Percentiles rank a stretch among this genome's conserved stretches.
These are phyloP conservation scores for Suhomyces emberorum DNA, from an alignment of 805 yeast genomes.

Conservation along the genomic window DNA sequence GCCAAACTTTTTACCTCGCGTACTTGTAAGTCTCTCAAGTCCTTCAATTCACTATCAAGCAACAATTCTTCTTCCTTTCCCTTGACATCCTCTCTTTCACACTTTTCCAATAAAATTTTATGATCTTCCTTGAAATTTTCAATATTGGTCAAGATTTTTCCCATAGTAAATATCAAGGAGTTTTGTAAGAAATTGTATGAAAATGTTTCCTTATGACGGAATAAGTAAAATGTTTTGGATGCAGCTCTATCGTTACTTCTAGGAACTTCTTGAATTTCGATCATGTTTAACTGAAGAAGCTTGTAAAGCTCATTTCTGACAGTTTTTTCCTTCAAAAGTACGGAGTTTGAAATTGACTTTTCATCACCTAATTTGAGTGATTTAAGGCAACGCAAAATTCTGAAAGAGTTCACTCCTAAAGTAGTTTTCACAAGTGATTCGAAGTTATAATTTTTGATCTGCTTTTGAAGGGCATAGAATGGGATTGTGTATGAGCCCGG, in stretches of 20 bases:
- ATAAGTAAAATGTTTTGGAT: slow-evolving; percentile 78
- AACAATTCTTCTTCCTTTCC: slow-evolving; percentile 76
- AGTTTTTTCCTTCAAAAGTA: slow-evolving; percentile 72
- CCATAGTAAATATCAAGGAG: slow-evolving; percentile 52
- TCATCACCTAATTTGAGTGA: slow-evolving; percentile 75
- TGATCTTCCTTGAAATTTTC: slow-evolving; percentile 56
- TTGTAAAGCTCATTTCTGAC: slow-evolving; percentile 69
- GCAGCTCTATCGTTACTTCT: slow-evolving; percentile 90
- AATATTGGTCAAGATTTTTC: slow-evolving; percentile 47
- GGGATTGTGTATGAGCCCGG: slow-evolving; percentile 64
- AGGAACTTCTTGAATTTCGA: slow-evolving; percentile 93
- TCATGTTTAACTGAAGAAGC: slow-evolving; percentile 63
- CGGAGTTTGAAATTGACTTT: slow-evolving; percentile 70
- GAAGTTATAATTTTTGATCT: slow-evolving; percentile 47
- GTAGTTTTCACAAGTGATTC: slow-evolving; percentile 59
- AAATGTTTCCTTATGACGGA: slow-evolving; percentile 53
- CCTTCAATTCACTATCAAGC: slow-evolving; percentile 70
- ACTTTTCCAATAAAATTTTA: slow-evolving; percentile 67
- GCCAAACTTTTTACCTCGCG: slow-evolving; percentile 54
- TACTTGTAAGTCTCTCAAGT: slow-evolving; percentile 57
- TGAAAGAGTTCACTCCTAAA: slow-evolving; percentile 62
- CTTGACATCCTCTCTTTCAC: slow-evolving; percentile 85
- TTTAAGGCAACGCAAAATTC: slow-evolving; percentile 76
- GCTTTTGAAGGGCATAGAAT: slow-evolving; percentile 46
- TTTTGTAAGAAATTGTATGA: slow-evolving; percentile 35